phyloP scores from a whole-genome alignment of 371 early-diverging fungal species.

The Hamiltosporidium tvaerminnensis region DNA sequence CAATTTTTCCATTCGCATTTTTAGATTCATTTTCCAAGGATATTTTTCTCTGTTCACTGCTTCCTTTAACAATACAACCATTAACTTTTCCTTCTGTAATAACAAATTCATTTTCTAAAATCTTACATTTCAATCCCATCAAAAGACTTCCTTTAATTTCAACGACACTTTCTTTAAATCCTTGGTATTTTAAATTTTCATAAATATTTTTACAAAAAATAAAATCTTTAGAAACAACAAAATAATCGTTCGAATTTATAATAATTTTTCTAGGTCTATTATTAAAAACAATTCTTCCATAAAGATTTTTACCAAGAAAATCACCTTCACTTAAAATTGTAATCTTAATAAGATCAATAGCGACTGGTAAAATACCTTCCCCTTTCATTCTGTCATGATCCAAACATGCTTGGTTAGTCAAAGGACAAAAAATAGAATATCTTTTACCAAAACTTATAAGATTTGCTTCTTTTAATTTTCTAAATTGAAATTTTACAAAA shows the following conservation, averaged over 20 bases:
- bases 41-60: no score
- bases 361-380: conserved; percentile 73
- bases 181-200: background rate
- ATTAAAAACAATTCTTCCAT: background rate
- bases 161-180: no score
- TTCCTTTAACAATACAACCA: no score
- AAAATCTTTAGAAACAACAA: background rate
- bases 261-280: background rate
- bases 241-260: background rate
- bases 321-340: background rate
- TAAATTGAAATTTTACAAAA: conserved; percentile 97
- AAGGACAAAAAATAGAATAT: conserved; percentile 85
- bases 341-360: background rate
- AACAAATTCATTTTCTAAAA: background rate
- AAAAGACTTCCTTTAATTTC: no score
- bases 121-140: no score
- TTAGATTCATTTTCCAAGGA: no score
- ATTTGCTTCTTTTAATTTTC: conserved; percentile 59
- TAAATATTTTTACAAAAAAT: background rate
- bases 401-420: conserved; percentile 95
- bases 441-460: conserved; percentile 92
- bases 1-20: no score
- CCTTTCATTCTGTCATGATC: conserved; percentile 95
- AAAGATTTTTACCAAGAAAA: no score
- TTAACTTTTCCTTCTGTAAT: background rate